Evolutionary conservation across 1,139 yeast species (phyloP).

Genomic region (Chernovozyma aurita): DNA sequence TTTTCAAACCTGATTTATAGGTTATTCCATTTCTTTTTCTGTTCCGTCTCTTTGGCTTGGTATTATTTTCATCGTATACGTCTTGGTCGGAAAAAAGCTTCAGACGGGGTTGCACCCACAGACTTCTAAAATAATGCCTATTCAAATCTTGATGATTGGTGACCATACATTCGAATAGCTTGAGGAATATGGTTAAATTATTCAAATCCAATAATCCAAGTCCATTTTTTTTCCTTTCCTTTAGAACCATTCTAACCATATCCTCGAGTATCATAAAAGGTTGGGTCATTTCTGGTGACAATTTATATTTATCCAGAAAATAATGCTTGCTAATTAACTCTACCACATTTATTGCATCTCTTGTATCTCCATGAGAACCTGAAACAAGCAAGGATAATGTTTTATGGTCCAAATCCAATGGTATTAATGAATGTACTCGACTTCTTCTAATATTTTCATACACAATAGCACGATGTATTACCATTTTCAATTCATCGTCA

Average conservation of each 20-base stretch:
- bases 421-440: constrained; percentile 6
- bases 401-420: constrained; percentile 12
- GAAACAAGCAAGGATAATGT: constrained; percentile 15
- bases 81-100: not conserved
- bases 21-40: not conserved
- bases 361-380: constrained; percentile 28
- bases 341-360: constrained; percentile 29
- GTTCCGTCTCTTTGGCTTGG: not conserved
- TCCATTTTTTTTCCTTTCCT: not conserved
- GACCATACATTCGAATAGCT: constrained; percentile 13
- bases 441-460: constrained; percentile 27
- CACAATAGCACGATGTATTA: constrained; percentile 23
- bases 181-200: constrained; percentile 10
- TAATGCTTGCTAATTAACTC: constrained; percentile 22
- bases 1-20: not conserved
- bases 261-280: constrained; percentile 3
- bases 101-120: no score
- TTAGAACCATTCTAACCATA: not conserved
- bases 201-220: constrained; percentile 12
- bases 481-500: constrained; percentile 15
- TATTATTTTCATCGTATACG: not conserved
- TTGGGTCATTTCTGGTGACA: constrained; percentile 4
- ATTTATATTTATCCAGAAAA: not conserved
- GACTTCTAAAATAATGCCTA: no score
- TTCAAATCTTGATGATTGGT: not conserved